phyloP scores from a whole-genome alignment of 2,329 filamentous ascomycete genomes.

The Didymella arachidicola region DNA sequence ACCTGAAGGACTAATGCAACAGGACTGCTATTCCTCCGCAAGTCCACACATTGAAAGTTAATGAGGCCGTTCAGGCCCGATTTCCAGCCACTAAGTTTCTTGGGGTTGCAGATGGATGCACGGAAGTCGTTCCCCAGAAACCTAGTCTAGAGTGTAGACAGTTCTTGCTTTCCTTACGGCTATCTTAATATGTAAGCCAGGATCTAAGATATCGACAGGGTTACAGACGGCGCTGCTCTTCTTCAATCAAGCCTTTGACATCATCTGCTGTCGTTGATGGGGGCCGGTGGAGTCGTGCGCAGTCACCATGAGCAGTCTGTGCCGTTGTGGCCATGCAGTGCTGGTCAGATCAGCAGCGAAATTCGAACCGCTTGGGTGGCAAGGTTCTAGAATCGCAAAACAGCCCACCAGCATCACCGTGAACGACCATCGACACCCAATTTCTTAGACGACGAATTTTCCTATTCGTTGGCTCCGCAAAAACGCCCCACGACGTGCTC shows the following conservation, averaged over 20 bases:
- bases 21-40: background rate
- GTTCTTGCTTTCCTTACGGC: conserved; percentile 20
- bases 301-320: background rate
- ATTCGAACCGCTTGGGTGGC: background rate
- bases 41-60: background rate
- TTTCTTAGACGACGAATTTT: conserved; percentile 1
- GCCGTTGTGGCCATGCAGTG: conserved; percentile 6
- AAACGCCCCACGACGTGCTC: conserved; percentile 4
- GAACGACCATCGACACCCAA: conserved; percentile 5
- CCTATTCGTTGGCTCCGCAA: conserved; percentile 12
- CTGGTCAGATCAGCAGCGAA: conserved; percentile 10
- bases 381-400: conserved; percentile 14
- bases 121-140: conserved; percentile 9
- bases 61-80: conserved; percentile 11
- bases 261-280: conserved; percentile 3
- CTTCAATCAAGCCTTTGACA: conserved; percentile 17
- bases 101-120: conserved; percentile 8
- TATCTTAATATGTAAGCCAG: conserved; percentile 3
- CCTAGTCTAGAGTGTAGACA: conserved; percentile 20
- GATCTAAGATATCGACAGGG: conserved; percentile 7
- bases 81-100: conserved; percentile 2
- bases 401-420: conserved; percentile 4
- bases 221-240: conserved; percentile 7
- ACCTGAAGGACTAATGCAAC: background rate
- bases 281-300: conserved; percentile 2